Conservation (phyloP, 768 basidiomycete species). For the Mycena alexandri region DNA sequence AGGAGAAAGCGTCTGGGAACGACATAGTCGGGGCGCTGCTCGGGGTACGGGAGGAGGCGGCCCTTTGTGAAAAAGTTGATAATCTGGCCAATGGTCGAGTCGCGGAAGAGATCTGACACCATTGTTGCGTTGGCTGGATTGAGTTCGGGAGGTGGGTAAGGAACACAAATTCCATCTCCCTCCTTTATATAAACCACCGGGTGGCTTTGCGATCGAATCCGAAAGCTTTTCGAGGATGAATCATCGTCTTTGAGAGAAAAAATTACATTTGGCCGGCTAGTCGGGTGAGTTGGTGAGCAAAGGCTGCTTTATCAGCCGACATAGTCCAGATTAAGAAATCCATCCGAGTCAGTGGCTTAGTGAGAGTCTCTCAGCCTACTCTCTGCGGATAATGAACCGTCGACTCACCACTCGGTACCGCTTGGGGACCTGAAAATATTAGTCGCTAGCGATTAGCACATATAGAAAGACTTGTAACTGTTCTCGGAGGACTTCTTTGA, state of each 20-base stretch:
- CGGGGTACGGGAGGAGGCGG: slow-evolving; percentile 38
- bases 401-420: too few relatives aligned
- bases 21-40: slow-evolving; percentile 36
- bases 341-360: slow-evolving; percentile 8
- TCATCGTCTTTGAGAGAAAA: slow-evolving; percentile 7
- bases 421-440: too few relatives aligned
- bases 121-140: slow-evolving; percentile 7
- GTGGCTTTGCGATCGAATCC: slow-evolving; percentile 8
- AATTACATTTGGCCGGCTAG: too few relatives aligned
- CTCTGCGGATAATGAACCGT: too few relatives aligned
- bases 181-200: slow-evolving; percentile 18
- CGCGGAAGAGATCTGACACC: slow-evolving; percentile 41
- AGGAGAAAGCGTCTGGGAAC: slow-evolving; percentile 28
- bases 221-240: slow-evolving; percentile 9
- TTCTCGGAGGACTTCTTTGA: too few relatives aligned
- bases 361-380: too few relatives aligned
- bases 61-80: slow-evolving; percentile 43
- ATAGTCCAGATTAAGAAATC: slow-evolving; percentile 1
- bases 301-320: not conserved
- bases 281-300: slow-evolving; percentile 20
- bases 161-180: not conserved
- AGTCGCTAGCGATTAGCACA: too few relatives aligned
- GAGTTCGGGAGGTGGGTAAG: not conserved
- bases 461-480: too few relatives aligned
- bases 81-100: slow-evolving; percentile 46